A percentile compares a stretch with the other conserved stretches of the same genome.
These are phyloP conservation scores for Kwoniella dendrophila DNA, from an alignment of 768 basidiomycete genomes.

Conservation along the genomic window DNA sequence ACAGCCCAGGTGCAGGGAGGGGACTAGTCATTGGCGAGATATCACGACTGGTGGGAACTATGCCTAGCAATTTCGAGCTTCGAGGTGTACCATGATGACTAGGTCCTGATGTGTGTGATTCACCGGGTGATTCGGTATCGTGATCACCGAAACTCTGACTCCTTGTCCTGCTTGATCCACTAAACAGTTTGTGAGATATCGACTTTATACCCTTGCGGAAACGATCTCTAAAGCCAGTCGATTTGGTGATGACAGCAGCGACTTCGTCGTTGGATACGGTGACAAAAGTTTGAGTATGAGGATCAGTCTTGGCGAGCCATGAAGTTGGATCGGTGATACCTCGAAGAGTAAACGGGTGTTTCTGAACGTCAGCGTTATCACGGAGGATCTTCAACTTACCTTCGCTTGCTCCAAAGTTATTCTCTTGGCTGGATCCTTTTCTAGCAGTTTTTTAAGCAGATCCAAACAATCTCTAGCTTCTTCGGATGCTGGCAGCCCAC, in stretches of 20 bases:
- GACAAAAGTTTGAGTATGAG: conserved; percentile 61
- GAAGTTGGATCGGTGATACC: conserved; percentile 68
- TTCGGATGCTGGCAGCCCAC: conserved; percentile 59
- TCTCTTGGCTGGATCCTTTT: conserved; percentile 74
- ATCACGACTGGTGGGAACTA: conserved; percentile 13
- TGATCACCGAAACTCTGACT: conserved; percentile 48
- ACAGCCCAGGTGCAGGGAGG: conserved; percentile 10
- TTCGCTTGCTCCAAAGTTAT: conserved; percentile 82
- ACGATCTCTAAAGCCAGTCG: conserved; percentile 44
- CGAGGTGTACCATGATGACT: conserved; percentile 10
- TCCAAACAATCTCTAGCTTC: conserved; percentile 69
- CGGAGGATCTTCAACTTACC: conserved; percentile 58
- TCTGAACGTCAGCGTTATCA: conserved; percentile 35
- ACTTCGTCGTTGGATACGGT: conserved; percentile 77
- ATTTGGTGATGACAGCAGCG: conserved; percentile 61
- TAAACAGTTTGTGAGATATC: conserved; percentile 42
- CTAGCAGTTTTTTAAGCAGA: conserved; percentile 72
- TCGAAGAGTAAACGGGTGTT: conserved; percentile 58
- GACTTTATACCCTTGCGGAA: conserved; percentile 51
- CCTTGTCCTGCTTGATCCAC: conserved; percentile 31
- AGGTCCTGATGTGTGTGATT: background rate
- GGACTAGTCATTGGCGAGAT: conserved; percentile 27
- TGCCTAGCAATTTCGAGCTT: conserved; percentile 7
- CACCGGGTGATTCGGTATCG: conserved; percentile 23
- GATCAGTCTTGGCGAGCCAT: conserved; percentile 72